These are phyloP conservation scores for Ambrosia hybrid DNA, from an alignment of 140 eudicot species.

Conservation along the genomic window DNA sequence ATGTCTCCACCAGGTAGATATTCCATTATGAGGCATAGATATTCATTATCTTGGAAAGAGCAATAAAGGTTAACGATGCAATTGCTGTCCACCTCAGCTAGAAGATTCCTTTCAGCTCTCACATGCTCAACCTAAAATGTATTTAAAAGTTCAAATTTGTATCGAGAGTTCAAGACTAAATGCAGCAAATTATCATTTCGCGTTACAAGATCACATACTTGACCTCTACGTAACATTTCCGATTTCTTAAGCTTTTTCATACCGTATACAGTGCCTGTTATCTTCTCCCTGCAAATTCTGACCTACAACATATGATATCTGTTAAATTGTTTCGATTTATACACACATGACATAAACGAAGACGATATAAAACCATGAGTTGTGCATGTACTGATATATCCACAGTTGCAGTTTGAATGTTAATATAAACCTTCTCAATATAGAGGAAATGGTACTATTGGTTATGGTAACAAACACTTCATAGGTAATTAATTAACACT, in stretches of 20 bases:
- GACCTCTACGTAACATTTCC: conserved; percentile 98
- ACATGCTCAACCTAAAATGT: conserved; percentile 88
- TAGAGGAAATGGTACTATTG: no score
- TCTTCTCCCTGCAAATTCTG: conserved; percentile 88
- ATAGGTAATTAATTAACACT: no score
- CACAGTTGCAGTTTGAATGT: no score
- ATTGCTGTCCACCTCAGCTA: conserved; percentile 95
- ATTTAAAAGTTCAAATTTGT: conserved; percentile 28
- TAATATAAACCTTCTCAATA: no score
- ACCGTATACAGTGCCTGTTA: conserved; percentile 81
- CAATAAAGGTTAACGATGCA: conserved; percentile 94
- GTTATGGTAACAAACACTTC: no score
- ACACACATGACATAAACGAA: background rate
- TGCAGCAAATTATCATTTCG: background rate
- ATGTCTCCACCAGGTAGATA: conserved; percentile 98
- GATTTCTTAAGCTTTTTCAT: conserved; percentile 98
- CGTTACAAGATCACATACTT: conserved; percentile 48
- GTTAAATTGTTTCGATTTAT: conserved; percentile 13
- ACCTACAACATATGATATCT: conserved; percentile 50
- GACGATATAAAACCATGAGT: background rate
- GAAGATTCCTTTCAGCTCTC: conserved; percentile 96
- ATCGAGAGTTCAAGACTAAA: conserved; percentile 9
- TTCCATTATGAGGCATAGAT: conserved; percentile 89
- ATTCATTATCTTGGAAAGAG: conserved; percentile 94
- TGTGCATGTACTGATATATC: background rate